These are phyloP conservation scores for Xylaria venustula DNA, from an alignment of 495 filamentous ascomycete species.

Conservation along the genomic window DNA sequence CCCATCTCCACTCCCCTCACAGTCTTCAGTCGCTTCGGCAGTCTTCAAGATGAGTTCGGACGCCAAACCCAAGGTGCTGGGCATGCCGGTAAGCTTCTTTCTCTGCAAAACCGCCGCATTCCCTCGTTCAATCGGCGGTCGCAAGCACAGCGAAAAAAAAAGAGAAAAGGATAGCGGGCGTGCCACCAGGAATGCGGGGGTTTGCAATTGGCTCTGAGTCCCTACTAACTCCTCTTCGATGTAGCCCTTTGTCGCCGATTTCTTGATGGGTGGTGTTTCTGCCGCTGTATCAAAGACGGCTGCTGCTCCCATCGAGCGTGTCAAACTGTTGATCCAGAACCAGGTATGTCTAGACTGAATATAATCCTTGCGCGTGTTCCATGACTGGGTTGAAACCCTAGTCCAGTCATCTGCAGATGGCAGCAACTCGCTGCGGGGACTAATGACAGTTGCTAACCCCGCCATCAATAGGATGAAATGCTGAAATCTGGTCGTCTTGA, in stretches of 20 bases:
- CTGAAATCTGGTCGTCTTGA: constrained; percentile 96
- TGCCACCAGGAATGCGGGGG: background rate
- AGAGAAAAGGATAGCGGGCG: background rate
- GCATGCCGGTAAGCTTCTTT: constrained; percentile 73
- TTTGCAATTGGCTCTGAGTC: background rate
- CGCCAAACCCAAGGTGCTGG: constrained; percentile 60
- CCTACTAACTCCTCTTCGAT: background rate
- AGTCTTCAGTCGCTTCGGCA: constrained; percentile 41
- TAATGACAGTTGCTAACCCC: background rate
- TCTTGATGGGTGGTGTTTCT: constrained; percentile 99
- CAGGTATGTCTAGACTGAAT: constrained; percentile 65
- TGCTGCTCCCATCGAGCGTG: constrained; percentile 99
- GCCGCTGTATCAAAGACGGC: constrained; percentile 99
- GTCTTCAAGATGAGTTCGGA: constrained; percentile 61
- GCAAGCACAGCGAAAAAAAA: no score
- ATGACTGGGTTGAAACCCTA: no score
- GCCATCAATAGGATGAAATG: constrained; percentile 88
- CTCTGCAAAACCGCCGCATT: constrained; percentile 18
- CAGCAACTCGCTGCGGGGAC: no score
- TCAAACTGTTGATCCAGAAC: constrained; percentile 99
- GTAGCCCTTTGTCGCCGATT: constrained; percentile 81
- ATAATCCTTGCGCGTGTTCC: background rate
- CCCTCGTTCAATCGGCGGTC: constrained; percentile 23
- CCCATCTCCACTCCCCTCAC: constrained; percentile 47
- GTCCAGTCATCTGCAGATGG: no score